Conservation (phyloP, 306 rosid genomes). For the Glycine latifolia region DNA sequence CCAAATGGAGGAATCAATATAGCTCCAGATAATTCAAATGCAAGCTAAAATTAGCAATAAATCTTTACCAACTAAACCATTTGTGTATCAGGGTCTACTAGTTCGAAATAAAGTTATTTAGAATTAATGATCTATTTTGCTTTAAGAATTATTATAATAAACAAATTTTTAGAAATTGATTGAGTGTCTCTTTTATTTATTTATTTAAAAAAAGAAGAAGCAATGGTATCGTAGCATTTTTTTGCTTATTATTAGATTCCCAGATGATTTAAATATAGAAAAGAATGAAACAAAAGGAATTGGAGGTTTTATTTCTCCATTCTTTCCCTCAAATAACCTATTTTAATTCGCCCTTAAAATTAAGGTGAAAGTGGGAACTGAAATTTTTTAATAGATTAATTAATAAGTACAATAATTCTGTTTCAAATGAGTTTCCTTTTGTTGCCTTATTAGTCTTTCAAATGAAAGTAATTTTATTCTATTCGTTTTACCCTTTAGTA, state of each 20-base stretch:
- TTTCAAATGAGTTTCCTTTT: not conserved
- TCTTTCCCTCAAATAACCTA: too few species aligned
- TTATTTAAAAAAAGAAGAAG: not conserved
- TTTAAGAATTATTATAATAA: not conserved
- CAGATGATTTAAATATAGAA: too few species aligned
- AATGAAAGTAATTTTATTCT: not conserved
- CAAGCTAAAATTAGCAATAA: conserved; percentile 5
- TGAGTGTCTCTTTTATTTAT: not conserved
- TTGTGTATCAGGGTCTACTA: not conserved
- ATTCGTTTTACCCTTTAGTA: not conserved
- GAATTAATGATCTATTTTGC: not conserved
- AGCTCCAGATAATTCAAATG: conserved; percentile 9
- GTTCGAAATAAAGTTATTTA: not conserved
- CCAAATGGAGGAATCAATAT: not conserved
- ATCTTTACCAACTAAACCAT: not conserved
- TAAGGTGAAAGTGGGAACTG: too few species aligned
- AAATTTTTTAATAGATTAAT: too few species aligned
- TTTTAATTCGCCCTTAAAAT: too few species aligned
- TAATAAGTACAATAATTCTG: too few species aligned
- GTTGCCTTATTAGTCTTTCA: not conserved
- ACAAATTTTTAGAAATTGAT: not conserved
- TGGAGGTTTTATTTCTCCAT: too few species aligned
- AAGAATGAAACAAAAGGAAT: too few species aligned
- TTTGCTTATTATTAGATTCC: too few species aligned
- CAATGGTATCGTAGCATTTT: too few species aligned